Conservation (phyloP, 345 rosid genomes). For the Zanthoxylum bungeanum region DNA sequence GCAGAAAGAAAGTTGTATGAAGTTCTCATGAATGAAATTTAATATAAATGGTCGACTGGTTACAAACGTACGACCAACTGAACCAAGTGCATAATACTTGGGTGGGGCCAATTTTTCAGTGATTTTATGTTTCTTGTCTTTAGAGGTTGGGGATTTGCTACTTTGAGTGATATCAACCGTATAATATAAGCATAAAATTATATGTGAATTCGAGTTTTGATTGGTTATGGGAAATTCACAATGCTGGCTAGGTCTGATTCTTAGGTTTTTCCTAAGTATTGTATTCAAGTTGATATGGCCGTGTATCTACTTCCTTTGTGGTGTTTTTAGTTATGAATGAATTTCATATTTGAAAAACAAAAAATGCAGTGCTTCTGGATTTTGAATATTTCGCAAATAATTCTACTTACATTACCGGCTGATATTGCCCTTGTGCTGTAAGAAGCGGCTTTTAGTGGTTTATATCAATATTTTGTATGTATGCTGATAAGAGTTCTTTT, state of each 20-base stretch:
- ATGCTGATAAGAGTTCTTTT: neutral
- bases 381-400: neutral
- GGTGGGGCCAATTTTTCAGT: neutral
- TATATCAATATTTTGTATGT: neutral
- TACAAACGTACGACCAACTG: neutral
- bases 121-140: neutral
- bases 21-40: neutral
- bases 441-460: neutral
- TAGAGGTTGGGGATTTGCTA: neutral
- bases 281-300: too few relatives aligned
- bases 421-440: neutral
- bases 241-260: too few relatives aligned
- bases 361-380: neutral
- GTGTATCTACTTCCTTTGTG: too few relatives aligned
- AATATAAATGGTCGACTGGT: neutral
- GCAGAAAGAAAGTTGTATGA: conserved; percentile 3
- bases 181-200: too few relatives aligned
- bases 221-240: too few relatives aligned
- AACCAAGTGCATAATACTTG: neutral
- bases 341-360: too few relatives aligned
- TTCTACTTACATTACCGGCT: neutral
- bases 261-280: too few relatives aligned
- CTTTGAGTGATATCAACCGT: neutral
- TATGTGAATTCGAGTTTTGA: too few relatives aligned
- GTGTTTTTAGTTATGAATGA: too few relatives aligned